Evolutionary conservation across 164 flowering plant species (phyloP).

Genomic region (Macadamia tetraphylla): DNA sequence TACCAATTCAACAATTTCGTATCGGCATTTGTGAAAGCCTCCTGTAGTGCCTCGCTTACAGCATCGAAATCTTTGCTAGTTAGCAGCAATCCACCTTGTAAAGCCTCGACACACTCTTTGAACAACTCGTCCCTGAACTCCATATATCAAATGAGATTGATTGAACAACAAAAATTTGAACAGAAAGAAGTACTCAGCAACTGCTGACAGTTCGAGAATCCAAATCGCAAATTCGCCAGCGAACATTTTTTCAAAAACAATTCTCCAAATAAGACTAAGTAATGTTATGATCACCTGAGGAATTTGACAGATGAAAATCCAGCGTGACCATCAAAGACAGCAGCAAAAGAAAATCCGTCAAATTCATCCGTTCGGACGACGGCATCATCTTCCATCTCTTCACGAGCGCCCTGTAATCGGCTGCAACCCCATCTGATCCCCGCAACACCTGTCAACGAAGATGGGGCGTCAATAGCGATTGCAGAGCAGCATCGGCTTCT

Average conservation of each 20-base stretch:
- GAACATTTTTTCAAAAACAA: no score
- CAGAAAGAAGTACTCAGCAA: constrained; percentile 5
- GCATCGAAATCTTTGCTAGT: constrained; percentile 43
- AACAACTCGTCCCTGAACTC: constrained; percentile 73
- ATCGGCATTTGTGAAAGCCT: constrained; percentile 71
- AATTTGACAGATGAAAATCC: constrained; percentile 83
- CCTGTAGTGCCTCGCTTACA: constrained; percentile 48
- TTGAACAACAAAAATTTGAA: neutral
- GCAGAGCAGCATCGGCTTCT: constrained; percentile 52
- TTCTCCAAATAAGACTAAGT: neutral
- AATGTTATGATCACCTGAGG: constrained; percentile 36
- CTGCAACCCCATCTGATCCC: constrained; percentile 73
- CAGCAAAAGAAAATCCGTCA: constrained; percentile 78
- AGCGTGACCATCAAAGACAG: constrained; percentile 94
- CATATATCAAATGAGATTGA: constrained; percentile 7
- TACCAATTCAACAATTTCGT: constrained; percentile 65
- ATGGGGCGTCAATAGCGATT: constrained; percentile 66
- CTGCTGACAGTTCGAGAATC: neutral
- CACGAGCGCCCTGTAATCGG: constrained; percentile 61
- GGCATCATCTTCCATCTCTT: constrained; percentile 92
- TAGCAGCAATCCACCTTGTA: constrained; percentile 66
- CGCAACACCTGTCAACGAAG: constrained; percentile 41
- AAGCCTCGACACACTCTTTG: constrained; percentile 66
- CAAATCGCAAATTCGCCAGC: neutral
- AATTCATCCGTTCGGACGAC: constrained; percentile 55